Conservation (phyloP, 2,329 filamentous ascomycete species). For the Paramyrothecium roridum region DNA sequence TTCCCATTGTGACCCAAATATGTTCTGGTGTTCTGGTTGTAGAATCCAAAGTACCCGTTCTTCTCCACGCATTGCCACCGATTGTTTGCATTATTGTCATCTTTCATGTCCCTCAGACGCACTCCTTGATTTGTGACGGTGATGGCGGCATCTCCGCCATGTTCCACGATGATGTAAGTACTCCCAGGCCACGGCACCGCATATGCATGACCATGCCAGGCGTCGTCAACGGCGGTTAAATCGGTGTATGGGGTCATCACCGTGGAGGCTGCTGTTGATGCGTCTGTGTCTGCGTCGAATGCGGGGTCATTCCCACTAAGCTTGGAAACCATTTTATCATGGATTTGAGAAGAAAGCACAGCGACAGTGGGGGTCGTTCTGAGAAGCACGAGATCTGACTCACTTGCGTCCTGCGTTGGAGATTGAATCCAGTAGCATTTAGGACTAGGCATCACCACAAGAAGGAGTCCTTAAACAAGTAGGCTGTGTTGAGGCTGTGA, state of each 20-base stretch:
- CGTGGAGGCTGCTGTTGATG: not conserved
- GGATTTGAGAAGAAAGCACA: no score
- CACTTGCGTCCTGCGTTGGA: no score
- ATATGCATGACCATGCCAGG: not conserved
- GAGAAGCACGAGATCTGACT: no score
- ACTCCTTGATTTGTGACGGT: conserved; percentile 2
- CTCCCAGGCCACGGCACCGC: conserved; percentile 12
- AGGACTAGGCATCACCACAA: no score
- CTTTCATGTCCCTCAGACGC: conserved; percentile 1
- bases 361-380: no score
- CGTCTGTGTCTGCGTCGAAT: no score
- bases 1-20: conserved; percentile 2
- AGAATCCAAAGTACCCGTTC: conserved; percentile 1
- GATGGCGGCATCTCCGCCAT: conserved; percentile 4
- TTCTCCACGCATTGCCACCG: conserved; percentile 4
- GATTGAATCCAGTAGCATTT: no score
- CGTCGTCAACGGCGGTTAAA: not conserved
- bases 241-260: not conserved
- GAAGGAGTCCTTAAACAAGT: no score
- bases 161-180: conserved; percentile 12
- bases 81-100: not conserved
- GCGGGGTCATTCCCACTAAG: no score
- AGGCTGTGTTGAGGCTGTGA: no score
- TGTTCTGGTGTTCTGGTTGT: not conserved
- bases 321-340: no score